Evolutionary conservation across 768 basidiomycete genomes (phyloP), one percentile per base, ranked within the genome.

Genomic region (Hortiboletus flavorubellus): DNA sequence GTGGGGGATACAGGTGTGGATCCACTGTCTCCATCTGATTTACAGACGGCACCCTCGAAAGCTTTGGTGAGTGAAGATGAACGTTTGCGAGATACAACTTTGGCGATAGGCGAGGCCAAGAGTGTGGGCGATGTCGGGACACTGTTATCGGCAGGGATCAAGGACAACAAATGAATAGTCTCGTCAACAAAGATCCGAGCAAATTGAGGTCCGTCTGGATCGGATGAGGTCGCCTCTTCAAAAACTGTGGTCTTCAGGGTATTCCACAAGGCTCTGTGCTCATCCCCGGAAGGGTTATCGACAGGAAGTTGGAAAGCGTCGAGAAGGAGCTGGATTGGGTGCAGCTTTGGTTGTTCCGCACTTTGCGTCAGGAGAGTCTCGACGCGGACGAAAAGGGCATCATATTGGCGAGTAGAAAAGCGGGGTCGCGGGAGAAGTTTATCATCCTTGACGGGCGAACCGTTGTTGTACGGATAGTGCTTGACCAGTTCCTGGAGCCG

Each of bases 401-500:
- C 80, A 52, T 81, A 78, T 40, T 67, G 73, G 40, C 80, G 80
- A 1, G 90, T 91, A 6, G 88, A 83, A 63, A 91, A 85, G 1
- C 80, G 82, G 6, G 89, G 85, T 8, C 78, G 79, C 4, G 86
- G 75, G 15, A 89, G 75, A 34, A 87, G 75, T 57, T 74, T 71
- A 30, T 76, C 64, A 46, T 77, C 71, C 38, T 68, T 41, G 10
- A 53, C 39, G 11, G 73, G 49, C 31, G 71, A 59, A 59, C 55
- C 56, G 59, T 70, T 69, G 54, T 44, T 56, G 65, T 85, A 90
- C 5, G 89, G 89, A 59, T 91, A 92, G 29, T 80, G 70, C 51
- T 81, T 76, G 35, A 91, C 80, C 6, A 91, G 80, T 55, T 91
- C 87, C 18, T 80, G 73, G 4, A 92, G 79, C 33, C 89, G 85